Base-by-base conservation (phyloP, 1,139 yeast genomes). In the Yamadazyma friedrichii region DNA sequence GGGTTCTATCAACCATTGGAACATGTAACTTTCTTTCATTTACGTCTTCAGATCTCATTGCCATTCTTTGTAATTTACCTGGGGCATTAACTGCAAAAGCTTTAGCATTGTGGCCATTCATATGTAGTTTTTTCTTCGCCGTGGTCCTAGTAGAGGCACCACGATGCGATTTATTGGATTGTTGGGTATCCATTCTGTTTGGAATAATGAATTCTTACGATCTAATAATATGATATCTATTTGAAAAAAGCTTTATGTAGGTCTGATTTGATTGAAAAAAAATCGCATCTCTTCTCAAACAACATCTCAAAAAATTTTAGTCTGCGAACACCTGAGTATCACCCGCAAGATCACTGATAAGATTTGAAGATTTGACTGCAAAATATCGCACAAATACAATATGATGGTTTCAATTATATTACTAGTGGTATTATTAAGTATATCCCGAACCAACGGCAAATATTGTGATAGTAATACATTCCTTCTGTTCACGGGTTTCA, bases 1-100 rank as follows among this genome's bases (percentile, higher is more conserved):
- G 98, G 0, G 98, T 89, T 54, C 98, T 75, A 58, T 93, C 96
- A 39, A 93, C 86, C 97, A 93, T 89, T 12, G 98, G 98, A 24
- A 91, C 97, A 71, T 93, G 98, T 56, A 86, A 76, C 59, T 82
- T 86, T 59, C 78, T 83, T 62, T 94, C 98, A 50, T 83, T 84
- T 31, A 83, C 82, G 59, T 93, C 99, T 48, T 85, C 84, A 9
- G 95, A 69, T 62, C 98, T 76, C 58, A 82, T 77, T 45, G 96
- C 96, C 74, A 78, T 83, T 49, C 88, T 76, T 54, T 88, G 91
- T 60, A 89, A 75, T 62, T 88, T 89, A 24, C 94, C 83, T 2
- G 98, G 98, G 26, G 95, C 95, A 38, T 88, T 71, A 24, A 91
- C 96, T 1, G 96, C 95, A 67, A 89, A 93, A 1, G 98, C 98